phyloP scores from a whole-genome alignment of 768 basidiomycete genomes.

The Leccinum fibrillosum region DNA sequence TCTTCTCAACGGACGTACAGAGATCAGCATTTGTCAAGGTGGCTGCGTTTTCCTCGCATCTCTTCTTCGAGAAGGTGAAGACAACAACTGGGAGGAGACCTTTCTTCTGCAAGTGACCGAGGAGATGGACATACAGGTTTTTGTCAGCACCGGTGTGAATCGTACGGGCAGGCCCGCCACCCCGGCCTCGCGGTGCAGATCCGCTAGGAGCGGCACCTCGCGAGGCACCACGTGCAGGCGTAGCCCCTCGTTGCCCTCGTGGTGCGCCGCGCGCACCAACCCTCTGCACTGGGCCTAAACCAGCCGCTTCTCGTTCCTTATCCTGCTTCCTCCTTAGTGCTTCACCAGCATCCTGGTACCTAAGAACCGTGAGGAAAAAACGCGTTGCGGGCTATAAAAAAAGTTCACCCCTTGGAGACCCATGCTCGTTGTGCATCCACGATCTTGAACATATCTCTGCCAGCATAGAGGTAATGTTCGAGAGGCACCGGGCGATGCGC shows the following conservation, averaged over 20 bases:
- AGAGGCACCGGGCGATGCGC: slow-evolving; percentile 94
- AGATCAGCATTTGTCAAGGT: slow-evolving; percentile 88
- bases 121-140: slow-evolving; percentile 90
- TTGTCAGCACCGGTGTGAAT: slow-evolving; percentile 76
- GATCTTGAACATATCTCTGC: slow-evolving; percentile 90
- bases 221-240: slow-evolving; percentile 50
- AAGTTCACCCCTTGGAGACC: slow-evolving; percentile 72
- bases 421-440: slow-evolving; percentile 73
- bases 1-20: slow-evolving; percentile 88
- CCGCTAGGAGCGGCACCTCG: slow-evolving; percentile 47
- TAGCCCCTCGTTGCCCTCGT: slow-evolving; percentile 44
- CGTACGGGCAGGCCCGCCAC: slow-evolving; percentile 49
- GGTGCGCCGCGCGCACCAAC: slow-evolving; percentile 75
- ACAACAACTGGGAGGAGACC: slow-evolving; percentile 89
- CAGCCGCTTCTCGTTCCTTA: slow-evolving; percentile 95
- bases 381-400: neutral
- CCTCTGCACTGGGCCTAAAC: slow-evolving; percentile 80
- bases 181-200: slow-evolving; percentile 33
- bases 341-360: slow-evolving; percentile 89
- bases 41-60: slow-evolving; percentile 93
- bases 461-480: slow-evolving; percentile 95
- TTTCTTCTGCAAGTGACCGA: slow-evolving; percentile 83
- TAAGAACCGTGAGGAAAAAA: slow-evolving; percentile 28
- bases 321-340: slow-evolving; percentile 92
- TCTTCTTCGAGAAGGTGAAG: slow-evolving; percentile 96